Conservation (phyloP, 495 filamentous ascomycete genomes). For the Tuber magnatum region DNA sequence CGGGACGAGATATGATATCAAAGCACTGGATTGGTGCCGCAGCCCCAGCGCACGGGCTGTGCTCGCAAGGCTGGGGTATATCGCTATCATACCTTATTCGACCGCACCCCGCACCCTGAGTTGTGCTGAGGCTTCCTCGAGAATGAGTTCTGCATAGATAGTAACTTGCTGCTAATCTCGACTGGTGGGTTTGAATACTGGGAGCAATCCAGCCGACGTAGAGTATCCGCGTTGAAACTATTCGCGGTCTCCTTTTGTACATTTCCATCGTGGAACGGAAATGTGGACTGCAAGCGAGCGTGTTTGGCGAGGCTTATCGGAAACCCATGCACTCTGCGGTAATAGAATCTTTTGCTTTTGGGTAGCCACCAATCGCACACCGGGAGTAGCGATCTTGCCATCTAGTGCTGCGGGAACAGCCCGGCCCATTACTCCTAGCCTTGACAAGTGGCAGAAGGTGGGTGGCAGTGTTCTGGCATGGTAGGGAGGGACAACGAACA, state of each 20-base stretch:
- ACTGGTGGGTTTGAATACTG: neutral
- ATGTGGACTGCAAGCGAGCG: neutral
- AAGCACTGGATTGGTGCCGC: neutral
- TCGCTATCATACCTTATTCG: neutral
- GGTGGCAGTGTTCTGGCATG: no score
- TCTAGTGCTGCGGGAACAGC: no score
- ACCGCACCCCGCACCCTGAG: no score
- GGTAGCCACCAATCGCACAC: neutral
- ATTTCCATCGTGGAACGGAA: neutral
- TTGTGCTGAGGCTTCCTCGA: neutral
- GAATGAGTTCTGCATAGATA: neutral
- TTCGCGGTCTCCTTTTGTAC: neutral
- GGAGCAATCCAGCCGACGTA: no score
- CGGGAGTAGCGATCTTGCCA: neutral
- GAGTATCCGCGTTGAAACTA: neutral
- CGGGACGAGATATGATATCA: neutral
- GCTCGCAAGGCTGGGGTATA: neutral
- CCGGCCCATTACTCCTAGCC: no score
- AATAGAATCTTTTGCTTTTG: neutral
- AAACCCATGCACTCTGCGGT: neutral
- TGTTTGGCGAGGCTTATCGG: neutral
- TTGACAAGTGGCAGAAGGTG: no score
- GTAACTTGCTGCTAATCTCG: neutral
- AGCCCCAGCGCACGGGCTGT: neutral
- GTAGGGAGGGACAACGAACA: no score